These are phyloP conservation scores for Eucalyptus curtisii DNA, from an alignment of 345 rosid genomes.

Conservation along the genomic window DNA sequence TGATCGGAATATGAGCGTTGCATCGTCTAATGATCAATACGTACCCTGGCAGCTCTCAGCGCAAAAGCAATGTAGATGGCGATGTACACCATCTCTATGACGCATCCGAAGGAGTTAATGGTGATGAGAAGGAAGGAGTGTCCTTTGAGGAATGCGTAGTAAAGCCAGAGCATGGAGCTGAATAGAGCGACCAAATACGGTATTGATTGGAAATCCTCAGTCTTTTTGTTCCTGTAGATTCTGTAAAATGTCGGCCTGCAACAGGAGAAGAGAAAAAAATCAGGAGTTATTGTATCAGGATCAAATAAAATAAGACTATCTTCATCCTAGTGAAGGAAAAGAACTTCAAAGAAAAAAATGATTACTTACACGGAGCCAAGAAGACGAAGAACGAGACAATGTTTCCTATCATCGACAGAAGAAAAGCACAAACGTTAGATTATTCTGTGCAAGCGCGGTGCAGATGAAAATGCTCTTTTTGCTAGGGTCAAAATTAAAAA, in stretches of 20 bases:
- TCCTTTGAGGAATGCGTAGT: slow-evolving; percentile 54
- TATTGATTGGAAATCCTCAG: slow-evolving; percentile 68
- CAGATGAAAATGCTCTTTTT: neutral
- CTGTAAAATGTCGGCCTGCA: slow-evolving; percentile 73
- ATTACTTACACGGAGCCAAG: slow-evolving; percentile 83
- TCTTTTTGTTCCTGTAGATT: slow-evolving; percentile 58
- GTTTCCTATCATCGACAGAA: slow-evolving; percentile 42
- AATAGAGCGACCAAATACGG: slow-evolving; percentile 81
- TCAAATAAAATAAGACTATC: neutral
- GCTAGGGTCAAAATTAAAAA: neutral
- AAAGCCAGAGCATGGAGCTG: slow-evolving; percentile 91
- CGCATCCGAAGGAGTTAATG: slow-evolving; percentile 78
- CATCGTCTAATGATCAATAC: neutral
- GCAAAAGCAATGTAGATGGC: slow-evolving; percentile 52
- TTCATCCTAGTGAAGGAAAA: neutral
- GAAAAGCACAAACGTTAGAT: neutral
- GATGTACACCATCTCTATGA: slow-evolving; percentile 59
- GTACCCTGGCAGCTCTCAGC: slow-evolving; percentile 37
- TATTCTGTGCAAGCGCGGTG: neutral
- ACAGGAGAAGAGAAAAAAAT: neutral
- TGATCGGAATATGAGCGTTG: neutral
- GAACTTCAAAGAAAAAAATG: neutral
- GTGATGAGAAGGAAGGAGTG: slow-evolving; percentile 64
- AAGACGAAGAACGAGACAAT: slow-evolving; percentile 58
- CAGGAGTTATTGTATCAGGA: neutral